Evolutionary conservation across 2,329 filamentous ascomycete species (phyloP).

Genomic region (Scleromitrula shiraiana): DNA sequence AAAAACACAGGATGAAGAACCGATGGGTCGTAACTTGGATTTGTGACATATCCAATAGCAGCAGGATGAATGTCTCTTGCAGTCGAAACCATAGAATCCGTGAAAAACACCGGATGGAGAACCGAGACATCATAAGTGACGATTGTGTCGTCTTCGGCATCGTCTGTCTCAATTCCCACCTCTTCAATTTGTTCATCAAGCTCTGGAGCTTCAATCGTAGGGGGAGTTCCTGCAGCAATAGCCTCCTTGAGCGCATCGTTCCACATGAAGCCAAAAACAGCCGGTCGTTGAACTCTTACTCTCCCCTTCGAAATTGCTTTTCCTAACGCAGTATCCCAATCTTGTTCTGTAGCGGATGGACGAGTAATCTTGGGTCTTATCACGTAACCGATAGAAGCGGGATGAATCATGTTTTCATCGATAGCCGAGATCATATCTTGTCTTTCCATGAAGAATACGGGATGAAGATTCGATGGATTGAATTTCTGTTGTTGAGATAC

Average conservation of each 20-base stretch:
- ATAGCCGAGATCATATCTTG: too few relatives aligned
- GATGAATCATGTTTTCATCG: too few relatives aligned
- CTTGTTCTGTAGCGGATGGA: constrained; percentile 5
- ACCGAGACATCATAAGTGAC: constrained; percentile 12
- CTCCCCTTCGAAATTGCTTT: constrained; percentile 11
- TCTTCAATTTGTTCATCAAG: background rate
- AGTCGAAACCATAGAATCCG: constrained; percentile 8
- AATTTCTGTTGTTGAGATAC: too few relatives aligned
- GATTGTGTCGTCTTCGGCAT: background rate
- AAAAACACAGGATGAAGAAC: constrained; percentile 16
- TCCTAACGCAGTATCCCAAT: constrained; percentile 20
- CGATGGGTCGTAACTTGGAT: constrained; percentile 4
- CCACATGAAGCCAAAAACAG: constrained; percentile 1
- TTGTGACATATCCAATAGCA: constrained; percentile 8
- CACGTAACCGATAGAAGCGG: too few relatives aligned
- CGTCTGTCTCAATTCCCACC: background rate
- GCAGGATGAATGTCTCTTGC: constrained; percentile 13
- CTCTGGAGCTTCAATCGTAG: background rate
- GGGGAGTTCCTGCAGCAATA: background rate
- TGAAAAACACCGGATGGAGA: constrained; percentile 17
- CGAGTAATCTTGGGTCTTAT: background rate
- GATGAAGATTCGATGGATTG: too few relatives aligned
- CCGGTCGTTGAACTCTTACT: constrained; percentile 12
- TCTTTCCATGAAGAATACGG: too few relatives aligned
- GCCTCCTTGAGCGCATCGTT: constrained; percentile 3